Evolutionary conservation across 169 alveolate genomes (phyloP), one percentile per base, ranked within the genome.

Genomic region (Toxoplasma gondii): DNA sequence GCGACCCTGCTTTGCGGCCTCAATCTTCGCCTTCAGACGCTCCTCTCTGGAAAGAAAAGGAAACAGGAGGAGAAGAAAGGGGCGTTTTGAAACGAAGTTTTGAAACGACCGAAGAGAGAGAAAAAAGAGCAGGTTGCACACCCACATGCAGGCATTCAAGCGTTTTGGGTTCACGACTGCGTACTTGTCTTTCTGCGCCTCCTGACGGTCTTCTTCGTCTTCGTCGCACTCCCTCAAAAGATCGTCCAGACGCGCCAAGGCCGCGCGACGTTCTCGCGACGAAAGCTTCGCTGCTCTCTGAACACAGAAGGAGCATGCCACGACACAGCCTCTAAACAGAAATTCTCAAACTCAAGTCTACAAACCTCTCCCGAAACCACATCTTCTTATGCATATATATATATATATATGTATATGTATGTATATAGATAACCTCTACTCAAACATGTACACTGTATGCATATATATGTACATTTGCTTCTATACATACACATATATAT

Each of bases 1-100:
- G 54, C 34, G 90, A 27, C 90, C 90, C 41, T 41, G 69, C 90
- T 82, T 82, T 49, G 90, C 90, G 5, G 90, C 90, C 67, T 41
- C 44, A 41, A 82, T 82, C 41, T 82, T 82, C 67, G 90, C 90
- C 64, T 43, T 1, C 69, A 82, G 67, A 9, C 64, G n/a, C 90
- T 82, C 67, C n/a, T 82, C 69, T 39, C 90, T 82, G 64, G 54
- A 36, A 24, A 44, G 41, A 22, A 82, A 39, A 19, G 54, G 34
- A 41, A 22, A 16, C 17, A 74, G 22, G 12, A 74, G 27, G n/a
- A 34, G 44, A 12, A 31, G 7, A 16, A 34, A 22, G 43, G 39
- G n/a, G 84, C 58, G 58, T 49, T 49, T 49, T 12, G 12, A 49
- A 49, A 49, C 58, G 58, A 49, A 49, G 12, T 4, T 4, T 12